A percentile compares a stretch with the other conserved stretches of the same genome.
These are phyloP conservation scores for Aspergillus flavus DNA, from an alignment of 2,329 filamentous ascomycete genomes.

Conservation along the genomic window DNA sequence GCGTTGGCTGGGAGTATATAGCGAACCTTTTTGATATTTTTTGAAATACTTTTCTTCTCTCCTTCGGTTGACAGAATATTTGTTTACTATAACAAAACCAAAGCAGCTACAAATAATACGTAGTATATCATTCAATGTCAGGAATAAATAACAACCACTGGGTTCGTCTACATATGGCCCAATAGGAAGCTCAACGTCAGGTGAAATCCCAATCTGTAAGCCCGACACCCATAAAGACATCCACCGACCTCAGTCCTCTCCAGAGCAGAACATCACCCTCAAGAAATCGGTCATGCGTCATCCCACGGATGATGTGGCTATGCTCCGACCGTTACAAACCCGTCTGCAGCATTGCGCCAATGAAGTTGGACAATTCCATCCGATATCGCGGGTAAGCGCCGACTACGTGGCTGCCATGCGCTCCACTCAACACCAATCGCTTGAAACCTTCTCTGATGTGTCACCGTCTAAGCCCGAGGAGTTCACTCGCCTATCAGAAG, in stretches of 20 bases:
- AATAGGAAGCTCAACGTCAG: not conserved
- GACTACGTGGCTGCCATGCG: conserved; percentile 6
- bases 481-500: not conserved
- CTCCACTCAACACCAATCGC: not conserved
- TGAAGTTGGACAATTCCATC: not conserved
- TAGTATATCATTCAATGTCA: too few species aligned
- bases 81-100: too few species aligned
- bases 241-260: not conserved
- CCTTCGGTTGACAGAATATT: too few species aligned
- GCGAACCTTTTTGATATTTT: conserved; percentile 26
- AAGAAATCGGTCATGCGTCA: not conserved
- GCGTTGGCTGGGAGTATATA: too few species aligned
- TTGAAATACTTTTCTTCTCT: conserved; percentile 16
- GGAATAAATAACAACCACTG: not conserved
- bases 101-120: too few species aligned
- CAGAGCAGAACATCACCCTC: not conserved
- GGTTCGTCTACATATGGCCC: not conserved
- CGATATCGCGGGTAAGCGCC: conserved; percentile 8
- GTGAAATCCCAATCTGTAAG: too few species aligned
- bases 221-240: not conserved
- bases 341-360: not conserved
- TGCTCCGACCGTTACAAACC: not conserved
- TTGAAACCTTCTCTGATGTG: conserved; percentile 3
- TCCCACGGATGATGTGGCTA: not conserved
- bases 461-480: not conserved